Evolutionary conservation across 2,329 filamentous ascomycete species (phyloP), one percentile per base, ranked within the genome.

Genomic region (Ceratocystis papillata): DNA sequence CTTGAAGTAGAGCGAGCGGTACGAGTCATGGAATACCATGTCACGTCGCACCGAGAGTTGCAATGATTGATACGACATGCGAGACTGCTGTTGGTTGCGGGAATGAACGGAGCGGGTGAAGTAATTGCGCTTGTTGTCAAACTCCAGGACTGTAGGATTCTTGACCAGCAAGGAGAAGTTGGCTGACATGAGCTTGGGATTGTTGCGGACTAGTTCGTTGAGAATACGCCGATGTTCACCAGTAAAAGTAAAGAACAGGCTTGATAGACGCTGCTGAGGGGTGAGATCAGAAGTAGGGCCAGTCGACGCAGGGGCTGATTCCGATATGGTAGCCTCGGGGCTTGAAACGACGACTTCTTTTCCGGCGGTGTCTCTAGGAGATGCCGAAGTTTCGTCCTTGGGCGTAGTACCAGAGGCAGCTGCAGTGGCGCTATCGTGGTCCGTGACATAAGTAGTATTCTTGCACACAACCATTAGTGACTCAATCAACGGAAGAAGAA

Each of bases 121-220:
- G 81, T 95, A 99, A 77, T 96, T 97, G 72, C 94, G 91, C 80
- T 99, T 99, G 79, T 99, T 99, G 78, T 99, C 94, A 72, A 99
- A 99, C 73, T 99, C 94, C 12, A 99, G 80, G 2, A 99, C 95
- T 81, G 97, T 99, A 30, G 94, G 95, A 73, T 99, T 99, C 80
- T 96, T 96, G 69, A 97, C 94, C 61, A 99, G 79, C 17, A 99
- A 81, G 10, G 93, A 92, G 77, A 99, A 96, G 2, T 93, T 96
- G 64, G 94, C 94, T 67, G 93, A 96, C 95, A 99, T 99, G 69
- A 99, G 84, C 75, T 96, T 96, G 37, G 95, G 94, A 70, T 96
- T 97, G 73, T 96, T 90, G 69, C 95, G 88, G 65, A 99, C 94
- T 70, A 99, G 87, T 74, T 99, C 94, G 73, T 99, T 99, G 71